These are phyloP conservation scores for Hericium erinaceus DNA, from an alignment of 768 basidiomycete species.

Conservation along the genomic window DNA sequence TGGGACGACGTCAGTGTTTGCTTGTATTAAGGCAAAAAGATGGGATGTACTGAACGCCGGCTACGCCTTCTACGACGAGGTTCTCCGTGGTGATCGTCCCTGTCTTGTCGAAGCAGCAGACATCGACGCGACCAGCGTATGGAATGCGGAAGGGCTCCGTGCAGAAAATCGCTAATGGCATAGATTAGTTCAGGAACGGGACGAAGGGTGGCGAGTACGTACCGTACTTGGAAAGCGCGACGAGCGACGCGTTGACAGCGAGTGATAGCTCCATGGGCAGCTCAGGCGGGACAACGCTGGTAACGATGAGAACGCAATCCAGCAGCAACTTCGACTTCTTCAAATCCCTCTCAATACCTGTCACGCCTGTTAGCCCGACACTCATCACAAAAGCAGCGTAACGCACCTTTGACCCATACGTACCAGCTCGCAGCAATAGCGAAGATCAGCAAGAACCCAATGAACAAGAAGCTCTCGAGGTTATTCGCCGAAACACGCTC, in stretches of 20 bases:
- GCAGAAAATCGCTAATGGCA: slow-evolving; percentile 81
- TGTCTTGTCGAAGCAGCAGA: slow-evolving; percentile 99
- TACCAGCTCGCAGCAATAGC: slow-evolving; percentile 98
- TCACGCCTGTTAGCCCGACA: background rate
- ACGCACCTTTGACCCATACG: slow-evolving; percentile 87
- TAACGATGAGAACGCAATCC: slow-evolving; percentile 94
- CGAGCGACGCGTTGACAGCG: slow-evolving; percentile 91
- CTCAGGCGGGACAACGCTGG: slow-evolving; percentile 96
- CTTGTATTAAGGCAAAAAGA: slow-evolving; percentile 1
- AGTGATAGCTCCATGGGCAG: slow-evolving; percentile 95
- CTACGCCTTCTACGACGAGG: slow-evolving; percentile 89
- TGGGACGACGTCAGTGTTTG: slow-evolving; percentile 20
- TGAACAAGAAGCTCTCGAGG: slow-evolving; percentile 91
- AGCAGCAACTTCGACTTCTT: slow-evolving; percentile 93
- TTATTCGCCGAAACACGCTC: slow-evolving; percentile 97
- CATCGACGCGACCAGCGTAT: slow-evolving; percentile 88
- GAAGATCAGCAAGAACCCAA: slow-evolving; percentile 95
- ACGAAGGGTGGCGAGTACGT: slow-evolving; percentile 18
- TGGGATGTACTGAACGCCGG: slow-evolving; percentile 74
- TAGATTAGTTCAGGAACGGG: background rate
- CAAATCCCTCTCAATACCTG: slow-evolving; percentile 84
- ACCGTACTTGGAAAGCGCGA: slow-evolving; percentile 91
- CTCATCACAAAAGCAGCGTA: background rate
- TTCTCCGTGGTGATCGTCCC: slow-evolving; percentile 97
- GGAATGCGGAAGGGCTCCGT: slow-evolving; percentile 99